phyloP scores from a whole-genome alignment of 2,329 filamentous ascomycete species.

The Paraphoma sp. region DNA sequence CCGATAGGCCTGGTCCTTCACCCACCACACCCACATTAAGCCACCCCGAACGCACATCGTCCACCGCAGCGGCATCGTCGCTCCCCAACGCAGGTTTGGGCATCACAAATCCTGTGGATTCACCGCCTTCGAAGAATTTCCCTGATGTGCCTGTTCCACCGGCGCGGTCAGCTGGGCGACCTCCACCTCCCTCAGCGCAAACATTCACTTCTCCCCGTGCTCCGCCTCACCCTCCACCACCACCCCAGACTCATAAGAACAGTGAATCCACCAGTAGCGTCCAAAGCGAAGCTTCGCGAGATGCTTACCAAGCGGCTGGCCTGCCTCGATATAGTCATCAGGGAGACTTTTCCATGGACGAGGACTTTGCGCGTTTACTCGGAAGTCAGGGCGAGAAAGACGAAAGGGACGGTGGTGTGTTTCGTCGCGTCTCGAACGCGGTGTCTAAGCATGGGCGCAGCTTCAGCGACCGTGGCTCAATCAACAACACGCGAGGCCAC shows the following conservation, averaged over 20 bases:
- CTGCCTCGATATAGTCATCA: slow-evolving; percentile 69
- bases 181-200: slow-evolving; percentile 45
- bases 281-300: slow-evolving; percentile 48
- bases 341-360: slow-evolving; percentile 91
- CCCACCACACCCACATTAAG: slow-evolving; percentile 51
- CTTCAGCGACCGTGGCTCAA: slow-evolving; percentile 68
- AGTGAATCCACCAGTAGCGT: slow-evolving; percentile 55
- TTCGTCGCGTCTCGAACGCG: slow-evolving; percentile 89
- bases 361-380: slow-evolving; percentile 91
- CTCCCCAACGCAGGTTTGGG: slow-evolving; percentile 51
- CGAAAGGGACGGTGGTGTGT: slow-evolving; percentile 58
- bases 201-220: slow-evolving; percentile 55
- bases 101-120: slow-evolving; percentile 52
- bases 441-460: slow-evolving; percentile 86
- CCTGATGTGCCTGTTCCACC: slow-evolving; percentile 54
- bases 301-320: slow-evolving; percentile 27
- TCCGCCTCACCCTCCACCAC: slow-evolving; percentile 52
- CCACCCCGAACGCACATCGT: slow-evolving; percentile 50
- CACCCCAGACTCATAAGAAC: slow-evolving; percentile 46
- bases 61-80: slow-evolving; percentile 34
- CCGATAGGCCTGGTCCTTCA: slow-evolving; percentile 61
- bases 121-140: slow-evolving; percentile 48
- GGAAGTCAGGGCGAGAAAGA: slow-evolving; percentile 69
- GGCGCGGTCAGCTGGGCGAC: slow-evolving; percentile 56
- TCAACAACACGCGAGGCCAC: slow-evolving; percentile 42